A percentile compares a stretch with the other conserved stretches of the same genome.
Conservation (phyloP, 441 rosid species). For the Gossypium trilobum region DNA sequence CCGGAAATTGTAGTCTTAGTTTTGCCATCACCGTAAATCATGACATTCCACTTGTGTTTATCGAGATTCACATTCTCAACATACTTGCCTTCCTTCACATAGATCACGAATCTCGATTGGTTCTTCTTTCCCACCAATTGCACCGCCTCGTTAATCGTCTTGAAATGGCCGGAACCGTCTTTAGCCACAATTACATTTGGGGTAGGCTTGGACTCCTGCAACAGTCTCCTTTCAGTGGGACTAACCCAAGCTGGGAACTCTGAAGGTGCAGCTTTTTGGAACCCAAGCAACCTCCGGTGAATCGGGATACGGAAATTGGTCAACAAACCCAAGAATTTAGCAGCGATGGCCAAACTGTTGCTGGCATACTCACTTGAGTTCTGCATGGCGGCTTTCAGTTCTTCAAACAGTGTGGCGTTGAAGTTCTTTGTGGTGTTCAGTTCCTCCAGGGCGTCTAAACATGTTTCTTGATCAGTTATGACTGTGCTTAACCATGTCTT, state of each 20-base stretch:
- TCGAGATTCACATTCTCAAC: constrained; percentile 52
- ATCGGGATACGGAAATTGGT: constrained; percentile 38
- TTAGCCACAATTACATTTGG: constrained; percentile 47
- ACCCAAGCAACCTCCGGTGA: constrained; percentile 39
- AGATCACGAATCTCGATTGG: constrained; percentile 35
- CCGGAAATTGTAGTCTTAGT: constrained; percentile 44
- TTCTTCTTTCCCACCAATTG: constrained; percentile 43
- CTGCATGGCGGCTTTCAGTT: constrained; percentile 36
- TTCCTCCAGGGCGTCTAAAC: constrained; percentile 59
- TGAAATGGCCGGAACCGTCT: constrained; percentile 45
- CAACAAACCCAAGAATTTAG: constrained; percentile 43
- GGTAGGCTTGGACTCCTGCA: constrained; percentile 29
- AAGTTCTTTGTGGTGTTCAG: constrained; percentile 27
- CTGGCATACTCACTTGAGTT: constrained; percentile 59
- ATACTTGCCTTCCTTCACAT: constrained; percentile 53
- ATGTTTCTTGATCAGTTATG: constrained; percentile 62
- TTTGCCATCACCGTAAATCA: constrained; percentile 64
- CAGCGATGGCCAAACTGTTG: constrained; percentile 61
- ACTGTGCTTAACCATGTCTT: constrained; percentile 67
- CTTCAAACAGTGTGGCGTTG: constrained; percentile 21
- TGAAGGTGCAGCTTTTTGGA: background rate
- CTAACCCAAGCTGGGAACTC: constrained; percentile 48
- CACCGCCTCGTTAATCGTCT: constrained; percentile 44
- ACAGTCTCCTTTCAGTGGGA: constrained; percentile 38
- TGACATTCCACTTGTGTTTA: constrained; percentile 60